A percentile compares a stretch with the other conserved stretches of the same genome.
These are phyloP conservation scores for Backusella luteola DNA, from an alignment of 192 early-diverging fungal genomes.

Conservation along the genomic window DNA sequence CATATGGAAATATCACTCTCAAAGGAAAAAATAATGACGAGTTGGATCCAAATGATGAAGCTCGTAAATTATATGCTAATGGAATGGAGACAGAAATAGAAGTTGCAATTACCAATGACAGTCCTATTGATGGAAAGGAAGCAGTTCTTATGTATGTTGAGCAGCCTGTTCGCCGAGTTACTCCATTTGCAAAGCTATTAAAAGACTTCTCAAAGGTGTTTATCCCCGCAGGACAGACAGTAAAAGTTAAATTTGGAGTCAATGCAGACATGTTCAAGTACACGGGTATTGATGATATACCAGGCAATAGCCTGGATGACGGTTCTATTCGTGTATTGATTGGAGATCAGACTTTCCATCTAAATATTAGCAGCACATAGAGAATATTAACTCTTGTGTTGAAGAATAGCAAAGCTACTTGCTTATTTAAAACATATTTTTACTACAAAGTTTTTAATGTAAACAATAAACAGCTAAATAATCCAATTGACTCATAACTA, in stretches of 20 bases:
- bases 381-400: background rate
- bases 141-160: slow-evolving; percentile 54
- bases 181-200: slow-evolving; percentile 53
- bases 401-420: background rate
- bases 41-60: background rate
- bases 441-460: background rate
- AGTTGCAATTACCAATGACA: slow-evolving; percentile 44
- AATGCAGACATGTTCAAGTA: slow-evolving; percentile 36
- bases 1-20: slow-evolving; percentile 43
- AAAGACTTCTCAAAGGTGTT: slow-evolving; percentile 51
- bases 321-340: slow-evolving; percentile 3
- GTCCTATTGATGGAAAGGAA: slow-evolving; percentile 48
- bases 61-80: background rate
- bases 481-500: background rate
- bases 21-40: background rate
- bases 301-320: slow-evolving; percentile 13
- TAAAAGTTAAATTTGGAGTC: slow-evolving; percentile 36
- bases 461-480: background rate
- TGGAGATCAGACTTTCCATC: background rate
- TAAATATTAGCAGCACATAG: background rate
- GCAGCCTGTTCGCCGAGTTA: slow-evolving; percentile 51
- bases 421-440: background rate
- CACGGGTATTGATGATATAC: slow-evolving; percentile 16
- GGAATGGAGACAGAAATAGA: slow-evolving; percentile 26
- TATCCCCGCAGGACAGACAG: slow-evolving; percentile 39